phyloP scores from a whole-genome alignment of 352 stramenopile genomes.

The Phytophthora constricta region DNA sequence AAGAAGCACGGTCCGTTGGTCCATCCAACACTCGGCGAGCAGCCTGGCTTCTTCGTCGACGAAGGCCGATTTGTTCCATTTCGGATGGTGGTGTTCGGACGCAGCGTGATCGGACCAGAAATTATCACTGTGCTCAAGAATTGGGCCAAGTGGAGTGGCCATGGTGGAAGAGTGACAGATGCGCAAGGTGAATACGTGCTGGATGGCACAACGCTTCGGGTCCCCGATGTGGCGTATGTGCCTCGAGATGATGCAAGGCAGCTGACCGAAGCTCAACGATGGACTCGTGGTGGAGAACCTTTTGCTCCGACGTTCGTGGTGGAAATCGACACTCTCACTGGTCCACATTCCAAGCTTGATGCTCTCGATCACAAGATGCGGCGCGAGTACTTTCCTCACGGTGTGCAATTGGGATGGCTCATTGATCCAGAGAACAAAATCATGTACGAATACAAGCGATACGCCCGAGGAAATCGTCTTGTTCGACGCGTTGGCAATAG shows the following conservation, averaged over 20 bases:
- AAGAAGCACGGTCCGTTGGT: constrained; percentile 26
- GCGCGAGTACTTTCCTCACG: constrained; percentile 28
- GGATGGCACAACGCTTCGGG: constrained; percentile 10
- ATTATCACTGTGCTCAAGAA: constrained; percentile 5
- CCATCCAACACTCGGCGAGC: constrained; percentile 28
- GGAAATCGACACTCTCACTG: constrained; percentile 31
- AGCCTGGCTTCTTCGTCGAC: constrained; percentile 34
- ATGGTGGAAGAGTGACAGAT: constrained; percentile 24
- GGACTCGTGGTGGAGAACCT: constrained; percentile 26
- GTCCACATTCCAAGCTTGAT: constrained; percentile 15
- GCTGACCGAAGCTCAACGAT: constrained; percentile 14
- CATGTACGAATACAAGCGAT: constrained; percentile 28
- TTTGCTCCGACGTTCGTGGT: constrained; percentile 33
- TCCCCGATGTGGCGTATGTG: constrained; percentile 8
- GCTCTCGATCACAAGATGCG: constrained; percentile 19
- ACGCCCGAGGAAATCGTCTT: too few relatives aligned
- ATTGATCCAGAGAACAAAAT: constrained; percentile 26
- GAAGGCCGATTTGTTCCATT: constrained; percentile 34
- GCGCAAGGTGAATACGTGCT: constrained; percentile 24
- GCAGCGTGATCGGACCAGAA: constrained; percentile 12
- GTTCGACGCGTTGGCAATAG: too few relatives aligned
- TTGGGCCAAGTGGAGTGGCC: constrained; percentile 16
- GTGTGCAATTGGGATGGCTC: constrained; percentile 32
- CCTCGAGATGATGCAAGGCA: constrained; percentile 13
- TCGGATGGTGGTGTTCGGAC: constrained; percentile 24